Percentiles rank a stretch among this genome's conserved stretches.
phyloP scores from a whole-genome alignment of 1,139 yeast species.

The Yamadazyma diddensiae region DNA sequence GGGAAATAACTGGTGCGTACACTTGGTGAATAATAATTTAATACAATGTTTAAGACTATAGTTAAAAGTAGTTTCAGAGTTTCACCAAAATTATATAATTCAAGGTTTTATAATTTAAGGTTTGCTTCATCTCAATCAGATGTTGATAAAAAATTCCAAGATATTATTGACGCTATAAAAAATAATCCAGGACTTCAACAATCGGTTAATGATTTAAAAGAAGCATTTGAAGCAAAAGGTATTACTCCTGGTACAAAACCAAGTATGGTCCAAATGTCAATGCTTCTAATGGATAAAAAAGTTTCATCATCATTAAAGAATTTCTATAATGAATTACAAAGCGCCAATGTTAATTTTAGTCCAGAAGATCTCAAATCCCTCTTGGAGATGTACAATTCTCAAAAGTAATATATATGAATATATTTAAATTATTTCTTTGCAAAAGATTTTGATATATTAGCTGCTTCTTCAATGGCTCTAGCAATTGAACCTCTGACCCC shows the following conservation, averaged over 20 bases:
- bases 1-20: background rate
- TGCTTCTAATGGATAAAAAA: constrained; percentile 36
- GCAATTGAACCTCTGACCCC: constrained; percentile 87
- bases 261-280: constrained; percentile 35
- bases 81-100: too few species aligned
- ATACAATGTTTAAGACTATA: background rate
- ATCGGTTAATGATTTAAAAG: constrained; percentile 30
- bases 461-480: constrained; percentile 87
- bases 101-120: constrained; percentile 1
- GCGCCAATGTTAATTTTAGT: constrained; percentile 28
- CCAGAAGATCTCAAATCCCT: constrained; percentile 36
- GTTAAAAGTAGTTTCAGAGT: background rate
- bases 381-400: constrained; percentile 8
- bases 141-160: constrained; percentile 17
- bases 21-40: too few species aligned
- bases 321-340: constrained; percentile 32
- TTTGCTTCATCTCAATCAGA: constrained; percentile 10
- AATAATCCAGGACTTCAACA: constrained; percentile 27
- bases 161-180: constrained; percentile 19
- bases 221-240: constrained; percentile 32
- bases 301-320: constrained; percentile 29
- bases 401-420: constrained; percentile 3
- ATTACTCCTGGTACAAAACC: constrained; percentile 32
- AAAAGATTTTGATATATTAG: constrained; percentile 74
- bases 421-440: constrained; percentile 53